A percentile compares a stretch with the other conserved stretches of the same genome.
phyloP scores from a whole-genome alignment of 805 yeast species.

The Monosporozyma yasuniensis region DNA sequence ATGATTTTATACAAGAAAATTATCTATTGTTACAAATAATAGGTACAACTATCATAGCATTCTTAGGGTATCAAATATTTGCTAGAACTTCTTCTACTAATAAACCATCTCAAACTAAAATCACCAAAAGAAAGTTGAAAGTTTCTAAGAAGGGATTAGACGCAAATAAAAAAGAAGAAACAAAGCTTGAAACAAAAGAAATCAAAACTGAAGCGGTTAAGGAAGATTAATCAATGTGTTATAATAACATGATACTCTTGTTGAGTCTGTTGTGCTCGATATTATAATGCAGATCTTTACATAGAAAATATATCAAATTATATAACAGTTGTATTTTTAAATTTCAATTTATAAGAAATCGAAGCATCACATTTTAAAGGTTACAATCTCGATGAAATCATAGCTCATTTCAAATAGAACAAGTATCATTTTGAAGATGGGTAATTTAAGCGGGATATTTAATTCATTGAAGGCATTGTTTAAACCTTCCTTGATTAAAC shows the following conservation, averaged over 20 bases:
- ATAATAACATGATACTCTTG: no score
- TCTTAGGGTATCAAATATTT: conserved; percentile 9
- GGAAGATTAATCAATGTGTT: no score
- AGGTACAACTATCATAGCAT: conserved; percentile 13
- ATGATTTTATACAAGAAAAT: conserved; percentile 18
- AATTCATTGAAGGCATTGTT: conserved; percentile 37
- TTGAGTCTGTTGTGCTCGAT: no score
- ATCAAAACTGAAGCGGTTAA: no score
- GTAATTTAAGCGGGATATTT: conserved; percentile 68
- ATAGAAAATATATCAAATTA: no score
- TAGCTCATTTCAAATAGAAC: background rate
- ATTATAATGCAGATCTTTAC: no score
- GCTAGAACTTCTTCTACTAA: background rate
- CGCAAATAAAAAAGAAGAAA: background rate
- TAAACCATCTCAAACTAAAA: background rate
- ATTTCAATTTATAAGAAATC: no score
- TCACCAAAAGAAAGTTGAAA: background rate
- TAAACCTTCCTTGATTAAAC: conserved; percentile 57
- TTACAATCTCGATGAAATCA: background rate
- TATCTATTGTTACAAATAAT: conserved; percentile 12
- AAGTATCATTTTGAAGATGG: background rate
- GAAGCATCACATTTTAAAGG: background rate
- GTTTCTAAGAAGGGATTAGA: background rate
- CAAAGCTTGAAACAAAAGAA: background rate
- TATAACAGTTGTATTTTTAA: no score